phyloP scores from a whole-genome alignment of 2,329 filamentous ascomycete species.

The Coniochaeta sp. region DNA sequence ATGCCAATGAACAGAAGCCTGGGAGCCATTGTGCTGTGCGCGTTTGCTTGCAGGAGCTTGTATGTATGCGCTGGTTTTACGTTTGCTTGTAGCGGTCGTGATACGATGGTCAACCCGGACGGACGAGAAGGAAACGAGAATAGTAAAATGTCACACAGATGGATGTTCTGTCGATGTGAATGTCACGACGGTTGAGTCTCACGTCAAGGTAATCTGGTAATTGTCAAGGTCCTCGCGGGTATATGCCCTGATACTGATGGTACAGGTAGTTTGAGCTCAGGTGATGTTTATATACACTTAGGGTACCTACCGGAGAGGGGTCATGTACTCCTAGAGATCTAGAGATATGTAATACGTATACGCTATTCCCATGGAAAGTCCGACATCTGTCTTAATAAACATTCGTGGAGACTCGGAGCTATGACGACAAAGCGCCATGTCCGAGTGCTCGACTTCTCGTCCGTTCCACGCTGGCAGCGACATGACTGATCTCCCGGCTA shows the following conservation, averaged over 20 bases:
- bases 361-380: not conserved
- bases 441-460: no score
- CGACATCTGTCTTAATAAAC: not conserved
- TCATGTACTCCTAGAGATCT: no score
- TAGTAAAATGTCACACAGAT: not conserved
- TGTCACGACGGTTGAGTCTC: no score
- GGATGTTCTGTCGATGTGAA: no score
- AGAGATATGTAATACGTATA: not conserved
- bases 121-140: not conserved
- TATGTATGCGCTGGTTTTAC: not conserved
- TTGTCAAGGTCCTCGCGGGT: no score
- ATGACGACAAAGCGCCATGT: not conserved
- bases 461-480: no score
- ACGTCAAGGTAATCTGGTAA: no score
- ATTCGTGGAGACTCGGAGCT: not conserved
- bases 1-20: slow-evolving; percentile 74
- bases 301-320: not conserved
- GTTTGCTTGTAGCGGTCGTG: not conserved
- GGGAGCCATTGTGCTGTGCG: slow-evolving; percentile 37
- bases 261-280: no score
- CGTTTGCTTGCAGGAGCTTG: not conserved
- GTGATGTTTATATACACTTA: no score
- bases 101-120: not conserved
- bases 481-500: no score
- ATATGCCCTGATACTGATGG: no score